Percentiles rank a stretch among this genome's conserved stretches.
Evolutionary conservation across 2,329 filamentous ascomycete genomes (phyloP).

Genomic region (Hymenotorrendiella dingleyae): DNA sequence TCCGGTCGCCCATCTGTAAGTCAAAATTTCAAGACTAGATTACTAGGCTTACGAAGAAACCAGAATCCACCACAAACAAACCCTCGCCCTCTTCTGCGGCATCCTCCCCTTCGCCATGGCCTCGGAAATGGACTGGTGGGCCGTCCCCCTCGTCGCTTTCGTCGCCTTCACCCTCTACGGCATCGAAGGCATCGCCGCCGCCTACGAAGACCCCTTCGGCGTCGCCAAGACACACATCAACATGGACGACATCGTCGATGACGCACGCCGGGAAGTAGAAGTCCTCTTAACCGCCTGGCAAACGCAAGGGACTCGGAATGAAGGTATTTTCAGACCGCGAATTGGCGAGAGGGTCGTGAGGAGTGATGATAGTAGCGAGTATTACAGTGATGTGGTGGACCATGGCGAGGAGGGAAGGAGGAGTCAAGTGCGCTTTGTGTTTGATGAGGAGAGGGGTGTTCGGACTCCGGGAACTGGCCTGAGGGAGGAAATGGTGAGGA

Average conservation of each 20-base stretch:
- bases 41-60: neutral
- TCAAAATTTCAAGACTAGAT: constrained; percentile 25
- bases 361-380: constrained; percentile 14
- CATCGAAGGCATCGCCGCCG: constrained; percentile 46
- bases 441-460: constrained; percentile 11
- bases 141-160: constrained; percentile 51
- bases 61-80: constrained; percentile 58
- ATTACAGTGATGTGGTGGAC: constrained; percentile 9
- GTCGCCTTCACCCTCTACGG: constrained; percentile 60
- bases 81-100: constrained; percentile 53
- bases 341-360: constrained; percentile 9
- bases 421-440: constrained; percentile 16
- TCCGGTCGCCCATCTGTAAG: constrained; percentile 52
- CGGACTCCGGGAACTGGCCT: constrained; percentile 9
- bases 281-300: constrained; percentile 54
- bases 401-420: neutral
- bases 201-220: constrained; percentile 61
- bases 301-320: constrained; percentile 22
- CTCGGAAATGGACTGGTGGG: constrained; percentile 57
- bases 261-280: constrained; percentile 50
- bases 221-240: constrained; percentile 63
- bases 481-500: constrained; percentile 10
- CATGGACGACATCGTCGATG: constrained; percentile 59
- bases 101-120: constrained; percentile 60
- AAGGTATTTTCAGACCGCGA: constrained; percentile 22